A percentile compares a stretch with the other conserved stretches of the same genome.
Conservation (phyloP, 495 filamentous ascomycete genomes). For the Xylaria curta region DNA sequence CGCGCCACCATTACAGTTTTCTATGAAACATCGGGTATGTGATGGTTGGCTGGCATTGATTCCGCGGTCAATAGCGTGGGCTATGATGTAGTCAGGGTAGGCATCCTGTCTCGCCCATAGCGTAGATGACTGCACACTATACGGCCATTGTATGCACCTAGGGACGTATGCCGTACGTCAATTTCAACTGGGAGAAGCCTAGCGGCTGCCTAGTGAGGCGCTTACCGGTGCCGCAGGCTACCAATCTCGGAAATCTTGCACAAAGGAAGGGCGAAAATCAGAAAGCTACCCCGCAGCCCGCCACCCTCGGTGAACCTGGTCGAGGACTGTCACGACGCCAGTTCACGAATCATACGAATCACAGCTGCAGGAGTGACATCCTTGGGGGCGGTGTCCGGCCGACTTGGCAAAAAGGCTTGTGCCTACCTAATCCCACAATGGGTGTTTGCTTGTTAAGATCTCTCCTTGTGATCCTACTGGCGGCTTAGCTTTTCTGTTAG, state of each 20-base stretch:
- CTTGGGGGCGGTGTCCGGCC: conserved; percentile 19
- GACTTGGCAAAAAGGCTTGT: conserved; percentile 26
- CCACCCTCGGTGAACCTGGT: conserved; percentile 12
- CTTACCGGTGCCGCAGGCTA: conserved; percentile 13
- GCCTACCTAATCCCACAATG: conserved; percentile 24
- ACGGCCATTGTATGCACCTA: conserved; percentile 1
- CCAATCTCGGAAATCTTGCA: conserved; percentile 19
- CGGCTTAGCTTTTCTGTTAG: conserved; percentile 26
- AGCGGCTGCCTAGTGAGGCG: conserved; percentile 22
- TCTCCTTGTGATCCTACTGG: conserved; percentile 29
- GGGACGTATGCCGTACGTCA: conserved; percentile 15
- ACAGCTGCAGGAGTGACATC: conserved; percentile 17
- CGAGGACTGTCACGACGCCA: conserved; percentile 17
- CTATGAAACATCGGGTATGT: conserved; percentile 1
- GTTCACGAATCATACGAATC: conserved; percentile 21
- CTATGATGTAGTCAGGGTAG: conserved; percentile 18
- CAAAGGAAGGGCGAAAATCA: conserved; percentile 15
- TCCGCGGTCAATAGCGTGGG: conserved; percentile 18
- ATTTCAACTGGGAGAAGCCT: not conserved
- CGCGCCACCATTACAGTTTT: conserved; percentile 3
- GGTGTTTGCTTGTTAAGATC: conserved; percentile 16
- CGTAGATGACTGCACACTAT: not conserved
- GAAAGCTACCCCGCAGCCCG: conserved; percentile 26
- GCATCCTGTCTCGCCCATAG: not conserved
- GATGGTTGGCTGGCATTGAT: conserved; percentile 20